phyloP scores from a whole-genome alignment of 768 basidiomycete genomes.

The Boletus sp. region DNA sequence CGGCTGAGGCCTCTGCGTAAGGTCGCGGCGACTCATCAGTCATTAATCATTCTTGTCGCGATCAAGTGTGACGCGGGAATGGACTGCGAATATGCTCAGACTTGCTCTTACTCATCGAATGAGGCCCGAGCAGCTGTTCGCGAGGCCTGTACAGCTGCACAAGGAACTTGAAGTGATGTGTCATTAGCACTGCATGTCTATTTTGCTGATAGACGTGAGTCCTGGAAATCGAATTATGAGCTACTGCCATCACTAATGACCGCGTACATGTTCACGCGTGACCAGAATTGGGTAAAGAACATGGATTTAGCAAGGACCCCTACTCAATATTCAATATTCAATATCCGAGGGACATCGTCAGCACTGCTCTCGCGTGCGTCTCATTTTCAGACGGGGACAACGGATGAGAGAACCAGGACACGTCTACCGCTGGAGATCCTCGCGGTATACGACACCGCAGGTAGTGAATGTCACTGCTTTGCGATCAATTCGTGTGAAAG shows the following conservation, averaged over 20 bases:
- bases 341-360: conserved; percentile 42
- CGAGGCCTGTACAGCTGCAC: conserved; percentile 30
- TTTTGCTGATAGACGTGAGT: conserved; percentile 38
- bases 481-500: conserved; percentile 21
- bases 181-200: conserved; percentile 28
- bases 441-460: conserved; percentile 41
- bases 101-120: conserved; percentile 34
- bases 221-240: conserved; percentile 4
- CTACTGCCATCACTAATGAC: conserved; percentile 12
- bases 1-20: conserved; percentile 39
- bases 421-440: conserved; percentile 41
- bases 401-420: conserved; percentile 31
- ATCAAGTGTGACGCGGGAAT: conserved; percentile 20
- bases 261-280: conserved; percentile 42
- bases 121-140: conserved; percentile 34
- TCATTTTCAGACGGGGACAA: conserved; percentile 21
- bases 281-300: conserved; percentile 37
- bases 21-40: conserved; percentile 42
- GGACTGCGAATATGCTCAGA: conserved; percentile 33
- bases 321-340: conserved; percentile 39
- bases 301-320: conserved; percentile 35
- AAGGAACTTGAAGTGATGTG: conserved; percentile 29
- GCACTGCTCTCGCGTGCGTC: conserved; percentile 33
- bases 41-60: conserved; percentile 36
- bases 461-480: conserved; percentile 19